phyloP scores from a whole-genome alignment of 306 rosid species.

The Potentilla sterilis region DNA sequence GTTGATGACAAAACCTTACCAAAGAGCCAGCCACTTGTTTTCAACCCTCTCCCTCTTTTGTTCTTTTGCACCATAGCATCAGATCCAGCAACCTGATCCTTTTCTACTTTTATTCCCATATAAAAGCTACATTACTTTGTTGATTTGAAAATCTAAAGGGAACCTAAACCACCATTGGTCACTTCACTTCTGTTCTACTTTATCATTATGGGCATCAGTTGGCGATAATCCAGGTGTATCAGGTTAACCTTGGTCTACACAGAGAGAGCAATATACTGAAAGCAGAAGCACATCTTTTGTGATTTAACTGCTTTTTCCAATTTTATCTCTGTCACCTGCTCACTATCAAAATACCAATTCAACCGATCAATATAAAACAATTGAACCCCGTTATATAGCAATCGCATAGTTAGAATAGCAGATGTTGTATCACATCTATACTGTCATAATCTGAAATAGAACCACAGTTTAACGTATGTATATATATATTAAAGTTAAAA shows the following conservation, averaged over 20 bases:
- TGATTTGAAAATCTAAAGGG: neutral
- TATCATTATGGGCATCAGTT: neutral
- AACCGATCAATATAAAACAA: constrained; percentile 3
- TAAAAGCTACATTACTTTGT: neutral
- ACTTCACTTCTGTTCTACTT: neutral
- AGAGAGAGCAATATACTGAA: neutral
- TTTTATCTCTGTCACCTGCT: neutral
- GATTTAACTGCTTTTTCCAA: neutral
- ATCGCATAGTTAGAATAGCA: neutral
- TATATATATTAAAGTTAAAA: neutral
- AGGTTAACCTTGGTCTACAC: too few relatives aligned
- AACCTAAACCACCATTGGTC: neutral
- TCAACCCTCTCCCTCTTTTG: neutral
- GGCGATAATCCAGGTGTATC: neutral
- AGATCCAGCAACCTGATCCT: constrained; percentile 2
- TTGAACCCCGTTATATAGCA: neutral
- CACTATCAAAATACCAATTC: neutral
- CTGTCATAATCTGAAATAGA: neutral
- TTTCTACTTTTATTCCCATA: neutral
- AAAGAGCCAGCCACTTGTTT: neutral
- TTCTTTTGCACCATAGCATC: neutral
- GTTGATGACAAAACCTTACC: neutral
- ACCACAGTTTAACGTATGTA: neutral
- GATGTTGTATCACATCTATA: neutral
- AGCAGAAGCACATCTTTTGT: neutral